These are phyloP conservation scores for Falciphora oryzae DNA, from an alignment of 2,329 filamentous ascomycete species.

Conservation along the genomic window DNA sequence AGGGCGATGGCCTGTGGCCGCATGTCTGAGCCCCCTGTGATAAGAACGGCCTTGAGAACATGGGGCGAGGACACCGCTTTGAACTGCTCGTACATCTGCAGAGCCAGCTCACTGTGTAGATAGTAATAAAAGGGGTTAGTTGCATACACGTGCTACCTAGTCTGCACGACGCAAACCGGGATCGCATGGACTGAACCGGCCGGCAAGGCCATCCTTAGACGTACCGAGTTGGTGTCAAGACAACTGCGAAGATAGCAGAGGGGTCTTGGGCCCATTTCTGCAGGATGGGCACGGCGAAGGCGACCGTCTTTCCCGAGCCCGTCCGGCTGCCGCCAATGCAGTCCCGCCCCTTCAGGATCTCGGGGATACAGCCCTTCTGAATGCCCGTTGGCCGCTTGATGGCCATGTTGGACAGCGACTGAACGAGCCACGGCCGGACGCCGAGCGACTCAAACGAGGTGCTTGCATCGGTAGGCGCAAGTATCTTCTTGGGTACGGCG, in stretches of 20 bases:
- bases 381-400: constrained; percentile 88
- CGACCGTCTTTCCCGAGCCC: constrained; percentile 94
- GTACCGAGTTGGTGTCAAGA: constrained; percentile 80
- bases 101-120: constrained; percentile 66
- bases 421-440: constrained; percentile 81
- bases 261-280: constrained; percentile 93
- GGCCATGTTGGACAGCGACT: constrained; percentile 68
- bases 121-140: not conserved
- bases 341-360: constrained; percentile 84
- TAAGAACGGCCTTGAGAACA: constrained; percentile 78
- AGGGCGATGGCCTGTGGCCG: constrained; percentile 81
- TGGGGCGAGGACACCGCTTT: constrained; percentile 87
- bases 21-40: constrained; percentile 93
- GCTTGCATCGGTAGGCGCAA: constrained; percentile 49
- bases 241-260: constrained; percentile 80
- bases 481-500: constrained; percentile 24
- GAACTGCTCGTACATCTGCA: constrained; percentile 96
- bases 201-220: not conserved
- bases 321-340: constrained; percentile 94
- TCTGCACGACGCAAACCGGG: not conserved
- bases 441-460: constrained; percentile 66
- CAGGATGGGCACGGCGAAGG: constrained; percentile 89
- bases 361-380: constrained; percentile 86
- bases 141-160: not conserved
- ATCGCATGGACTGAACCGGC: not conserved